Percentiles rank a stretch among this genome's conserved stretches.
Evolutionary conservation across 1,284 basidiomycete genomes (phyloP).

Genomic region (Cutaneotrichosporon dermatis): DNA sequence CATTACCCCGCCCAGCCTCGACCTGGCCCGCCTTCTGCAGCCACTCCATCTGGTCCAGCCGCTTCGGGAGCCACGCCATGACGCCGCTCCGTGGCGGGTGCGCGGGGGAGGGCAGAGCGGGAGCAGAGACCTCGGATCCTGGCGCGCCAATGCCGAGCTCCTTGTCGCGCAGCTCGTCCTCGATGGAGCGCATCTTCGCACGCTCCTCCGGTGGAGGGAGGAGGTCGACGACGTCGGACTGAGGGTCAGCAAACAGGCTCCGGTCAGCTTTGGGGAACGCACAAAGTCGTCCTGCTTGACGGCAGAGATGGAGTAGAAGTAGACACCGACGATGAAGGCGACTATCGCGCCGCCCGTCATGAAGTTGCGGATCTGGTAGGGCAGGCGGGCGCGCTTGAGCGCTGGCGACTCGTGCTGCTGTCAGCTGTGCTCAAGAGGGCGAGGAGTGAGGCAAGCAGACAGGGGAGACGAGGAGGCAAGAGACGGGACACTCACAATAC

Average conservation of each 20-base stretch:
- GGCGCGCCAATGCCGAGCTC: background rate
- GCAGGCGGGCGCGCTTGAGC: constrained; percentile 77
- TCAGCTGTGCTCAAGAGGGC: background rate
- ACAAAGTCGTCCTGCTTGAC: constrained; percentile 89
- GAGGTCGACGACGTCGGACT: constrained; percentile 49
- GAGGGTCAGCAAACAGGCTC: constrained; percentile 6
- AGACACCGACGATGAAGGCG: constrained; percentile 76
- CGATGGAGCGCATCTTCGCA: constrained; percentile 39
- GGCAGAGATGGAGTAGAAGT: constrained; percentile 86
- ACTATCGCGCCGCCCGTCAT: constrained; percentile 69
- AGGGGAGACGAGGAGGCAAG: too few species aligned
- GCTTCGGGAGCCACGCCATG: constrained; percentile 18
- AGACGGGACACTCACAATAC: background rate
- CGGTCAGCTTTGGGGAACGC: constrained; percentile 14
- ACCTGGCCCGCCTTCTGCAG: constrained; percentile 30
- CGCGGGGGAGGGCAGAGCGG: background rate
- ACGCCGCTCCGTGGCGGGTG: background rate
- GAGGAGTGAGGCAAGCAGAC: too few species aligned
- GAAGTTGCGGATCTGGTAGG: constrained; percentile 73
- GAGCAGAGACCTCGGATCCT: background rate
- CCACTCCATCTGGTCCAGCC: constrained; percentile 38
- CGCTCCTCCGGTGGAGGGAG: constrained; percentile 45
- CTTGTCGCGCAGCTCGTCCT: constrained; percentile 45
- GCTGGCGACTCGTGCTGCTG: constrained; percentile 74
- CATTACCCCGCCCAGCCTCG: constrained; percentile 31